A percentile compares a stretch with the other conserved stretches of the same genome.
These are phyloP conservation scores for Talaromyces sp. DNA, from an alignment of 2,329 filamentous ascomycete species.

Conservation along the genomic window DNA sequence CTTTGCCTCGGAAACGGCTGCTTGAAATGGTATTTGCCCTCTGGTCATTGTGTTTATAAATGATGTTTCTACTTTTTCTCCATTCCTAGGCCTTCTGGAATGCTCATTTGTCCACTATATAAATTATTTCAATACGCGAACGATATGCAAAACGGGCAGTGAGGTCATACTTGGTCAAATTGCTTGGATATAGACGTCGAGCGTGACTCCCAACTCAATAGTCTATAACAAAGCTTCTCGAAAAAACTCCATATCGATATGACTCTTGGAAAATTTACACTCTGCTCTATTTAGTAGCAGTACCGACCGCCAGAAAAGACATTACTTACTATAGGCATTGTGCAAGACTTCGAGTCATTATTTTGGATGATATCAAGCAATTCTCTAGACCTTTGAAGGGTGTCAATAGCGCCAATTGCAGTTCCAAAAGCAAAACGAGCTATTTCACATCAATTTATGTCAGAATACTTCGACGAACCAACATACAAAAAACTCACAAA, in stretches of 20 bases:
- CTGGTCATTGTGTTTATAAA: not conserved
- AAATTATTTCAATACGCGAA: not conserved
- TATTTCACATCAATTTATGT: not conserved
- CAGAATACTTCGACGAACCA: not conserved
- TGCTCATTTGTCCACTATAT: not conserved
- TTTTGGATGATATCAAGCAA: not conserved
- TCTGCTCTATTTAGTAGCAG: not conserved
- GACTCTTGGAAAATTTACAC: not conserved
- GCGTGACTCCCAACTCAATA: not conserved
- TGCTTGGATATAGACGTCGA: not conserved
- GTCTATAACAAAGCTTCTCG: not conserved
- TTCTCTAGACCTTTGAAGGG: not conserved
- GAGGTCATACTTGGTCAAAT: not conserved
- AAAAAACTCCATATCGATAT: not conserved
- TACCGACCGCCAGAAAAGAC: not conserved
- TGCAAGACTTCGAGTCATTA: not conserved
- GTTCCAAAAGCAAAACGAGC: not conserved
- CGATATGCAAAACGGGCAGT: not conserved
- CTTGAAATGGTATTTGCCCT: not conserved
- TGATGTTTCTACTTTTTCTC: not conserved
- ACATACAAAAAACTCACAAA: not conserved
- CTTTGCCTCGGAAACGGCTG: conserved; percentile 1
- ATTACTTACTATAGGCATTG: conserved; percentile 3
- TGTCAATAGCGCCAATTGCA: not conserved
- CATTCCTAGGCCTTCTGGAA: not conserved